A percentile compares a stretch with the other conserved stretches of the same genome.
Evolutionary conservation across 1,284 basidiomycete genomes (phyloP).

Genomic region (Chalciporus sp.): DNA sequence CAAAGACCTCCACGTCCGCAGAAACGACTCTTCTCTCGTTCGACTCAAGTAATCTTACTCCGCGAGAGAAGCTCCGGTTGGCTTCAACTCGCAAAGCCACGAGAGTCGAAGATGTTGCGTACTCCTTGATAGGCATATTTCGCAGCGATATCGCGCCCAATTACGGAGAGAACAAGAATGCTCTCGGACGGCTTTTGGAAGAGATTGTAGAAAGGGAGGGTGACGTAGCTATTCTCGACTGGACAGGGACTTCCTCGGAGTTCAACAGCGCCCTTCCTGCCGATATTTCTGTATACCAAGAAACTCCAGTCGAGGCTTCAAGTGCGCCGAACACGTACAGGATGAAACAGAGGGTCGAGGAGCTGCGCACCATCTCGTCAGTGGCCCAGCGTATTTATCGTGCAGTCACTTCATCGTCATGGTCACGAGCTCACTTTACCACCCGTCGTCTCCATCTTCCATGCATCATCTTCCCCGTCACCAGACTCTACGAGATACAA

Average conservation of each 20-base stretch:
- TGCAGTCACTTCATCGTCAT: neutral
- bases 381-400: neutral
- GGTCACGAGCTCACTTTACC: neutral
- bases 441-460: constrained; percentile 6
- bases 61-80: constrained; percentile 14
- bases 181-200: constrained; percentile 16
- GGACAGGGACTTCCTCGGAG: constrained; percentile 16
- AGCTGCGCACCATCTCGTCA: neutral
- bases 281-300: constrained; percentile 9
- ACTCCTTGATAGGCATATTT: constrained; percentile 15
- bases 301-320: neutral
- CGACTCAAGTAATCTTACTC: neutral
- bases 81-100: constrained; percentile 9
- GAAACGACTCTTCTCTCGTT: constrained; percentile 3
- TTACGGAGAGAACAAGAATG: constrained; percentile 3
- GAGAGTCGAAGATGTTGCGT: constrained; percentile 7
- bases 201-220: constrained; percentile 19
- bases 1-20: neutral
- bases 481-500: neutral
- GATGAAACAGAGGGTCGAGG: neutral
- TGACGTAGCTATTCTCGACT: constrained; percentile 19
- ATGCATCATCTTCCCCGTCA: constrained; percentile 3
- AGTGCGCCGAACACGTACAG: neutral
- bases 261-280: constrained; percentile 19
- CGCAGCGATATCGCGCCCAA: constrained; percentile 3